Percentiles rank a stretch among this genome's conserved stretches.
Conservation (phyloP, 2,329 filamentous ascomycete genomes). For the Ophiosphaerella herpotricha region DNA sequence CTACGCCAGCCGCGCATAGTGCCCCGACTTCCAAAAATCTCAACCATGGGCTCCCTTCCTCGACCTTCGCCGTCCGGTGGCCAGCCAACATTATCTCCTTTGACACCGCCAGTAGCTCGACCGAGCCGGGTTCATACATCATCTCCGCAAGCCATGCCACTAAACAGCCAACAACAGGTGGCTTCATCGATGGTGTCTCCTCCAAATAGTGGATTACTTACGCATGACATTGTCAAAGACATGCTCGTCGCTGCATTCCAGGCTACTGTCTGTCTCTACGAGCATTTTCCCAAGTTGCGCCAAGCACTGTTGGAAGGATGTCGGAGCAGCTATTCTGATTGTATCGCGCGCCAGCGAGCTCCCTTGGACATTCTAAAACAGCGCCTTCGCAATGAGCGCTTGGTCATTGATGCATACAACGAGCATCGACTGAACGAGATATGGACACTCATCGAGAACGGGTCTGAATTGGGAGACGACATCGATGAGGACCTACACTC, state of each 20-base stretch:
- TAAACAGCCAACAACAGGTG: too few relatives aligned
- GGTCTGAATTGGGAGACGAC: slow-evolving; percentile 1
- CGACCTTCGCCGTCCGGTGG: too few relatives aligned
- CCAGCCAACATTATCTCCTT: too few relatives aligned
- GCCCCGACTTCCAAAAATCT: too few relatives aligned
- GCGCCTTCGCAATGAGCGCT: slow-evolving; percentile 4
- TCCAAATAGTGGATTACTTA: neutral
- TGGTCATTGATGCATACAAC: slow-evolving; percentile 14
- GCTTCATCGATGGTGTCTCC: too few relatives aligned
- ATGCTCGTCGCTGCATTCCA: slow-evolving; percentile 8
- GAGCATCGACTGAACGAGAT: slow-evolving; percentile 14
- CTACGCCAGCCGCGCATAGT: too few relatives aligned
- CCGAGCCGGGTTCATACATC: too few relatives aligned
- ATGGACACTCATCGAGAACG: neutral
- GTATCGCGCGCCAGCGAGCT: neutral
- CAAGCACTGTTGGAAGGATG: slow-evolving; percentile 2
- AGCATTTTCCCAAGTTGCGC: slow-evolving; percentile 1
- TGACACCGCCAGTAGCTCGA: too few relatives aligned
- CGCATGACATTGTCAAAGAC: slow-evolving; percentile 3
- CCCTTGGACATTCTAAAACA: slow-evolving; percentile 5
- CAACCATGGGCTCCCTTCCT: too few relatives aligned
- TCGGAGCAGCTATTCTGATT: slow-evolving; percentile 1
- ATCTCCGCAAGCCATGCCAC: too few relatives aligned
- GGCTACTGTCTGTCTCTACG: slow-evolving; percentile 1
- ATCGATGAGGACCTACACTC: slow-evolving; percentile 8